A percentile compares a stretch with the other conserved stretches of the same genome.
Evolutionary conservation across 2,329 filamentous ascomycete species (phyloP).

Genomic region (Apiospora koreana): DNA sequence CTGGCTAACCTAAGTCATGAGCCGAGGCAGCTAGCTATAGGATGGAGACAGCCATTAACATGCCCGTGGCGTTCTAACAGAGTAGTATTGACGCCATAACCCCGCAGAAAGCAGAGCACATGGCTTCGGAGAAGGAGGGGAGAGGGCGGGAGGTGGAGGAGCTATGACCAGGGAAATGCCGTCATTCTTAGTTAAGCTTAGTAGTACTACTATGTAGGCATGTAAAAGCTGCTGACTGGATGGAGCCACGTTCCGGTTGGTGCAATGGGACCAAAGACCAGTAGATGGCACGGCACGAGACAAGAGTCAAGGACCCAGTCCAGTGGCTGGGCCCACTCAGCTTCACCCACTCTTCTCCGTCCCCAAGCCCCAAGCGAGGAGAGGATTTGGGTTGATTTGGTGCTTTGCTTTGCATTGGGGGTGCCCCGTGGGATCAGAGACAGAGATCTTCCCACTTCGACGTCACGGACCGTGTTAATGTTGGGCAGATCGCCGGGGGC

Average conservation of each 20-base stretch:
- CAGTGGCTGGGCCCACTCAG: not conserved
- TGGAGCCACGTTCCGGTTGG: not conserved
- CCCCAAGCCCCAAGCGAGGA: not conserved
- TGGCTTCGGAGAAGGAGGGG: not conserved
- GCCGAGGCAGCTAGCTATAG: not conserved
- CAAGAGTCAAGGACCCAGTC: not conserved
- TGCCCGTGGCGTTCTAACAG: not conserved
- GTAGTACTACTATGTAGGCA: too few species aligned
- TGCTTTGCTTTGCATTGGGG: not conserved
- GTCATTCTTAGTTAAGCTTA: conserved; percentile 1
- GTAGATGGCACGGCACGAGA: not conserved
- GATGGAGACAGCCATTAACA: not conserved
- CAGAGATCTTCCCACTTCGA: not conserved
- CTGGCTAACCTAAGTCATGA: not conserved
- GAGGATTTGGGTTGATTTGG: not conserved
- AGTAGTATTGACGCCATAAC: not conserved
- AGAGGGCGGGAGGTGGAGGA: not conserved
- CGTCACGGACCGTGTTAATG: not conserved
- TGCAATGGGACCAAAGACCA: not conserved
- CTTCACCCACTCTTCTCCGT: not conserved
- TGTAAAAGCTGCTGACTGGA: not conserved
- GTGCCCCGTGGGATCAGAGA: not conserved
- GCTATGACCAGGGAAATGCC: not conserved
- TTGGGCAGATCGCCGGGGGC: not conserved
- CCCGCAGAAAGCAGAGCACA: conserved; percentile 2